Conservation (phyloP, 1,139 yeast species). For the Pichia sp. region DNA sequence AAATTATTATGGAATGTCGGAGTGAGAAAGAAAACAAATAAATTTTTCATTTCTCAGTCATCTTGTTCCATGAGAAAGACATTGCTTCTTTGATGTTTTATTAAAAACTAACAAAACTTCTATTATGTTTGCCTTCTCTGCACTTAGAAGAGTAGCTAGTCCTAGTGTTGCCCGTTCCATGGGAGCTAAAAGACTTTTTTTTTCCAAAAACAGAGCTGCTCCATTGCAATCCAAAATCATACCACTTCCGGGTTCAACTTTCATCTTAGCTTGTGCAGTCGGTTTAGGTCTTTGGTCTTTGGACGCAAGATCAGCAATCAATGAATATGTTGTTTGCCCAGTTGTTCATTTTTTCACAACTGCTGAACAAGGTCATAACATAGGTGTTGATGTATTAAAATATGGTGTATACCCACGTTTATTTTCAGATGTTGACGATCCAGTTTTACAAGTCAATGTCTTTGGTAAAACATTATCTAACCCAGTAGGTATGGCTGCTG, state of each 20-base stretch:
- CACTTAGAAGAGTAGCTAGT: background rate
- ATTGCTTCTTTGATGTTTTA: background rate
- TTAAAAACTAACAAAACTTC: background rate
- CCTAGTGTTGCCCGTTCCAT: background rate
- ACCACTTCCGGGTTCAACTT: conserved; percentile 19
- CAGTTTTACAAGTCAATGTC: conserved; percentile 49
- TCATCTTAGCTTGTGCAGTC: conserved; percentile 22
- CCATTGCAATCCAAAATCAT: conserved; percentile 13
- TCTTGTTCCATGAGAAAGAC: background rate
- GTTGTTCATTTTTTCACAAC: conserved; percentile 61
- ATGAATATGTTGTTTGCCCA: conserved; percentile 78
- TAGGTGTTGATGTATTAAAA: conserved; percentile 67
- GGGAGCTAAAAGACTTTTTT: background rate
- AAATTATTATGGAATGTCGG: too few species aligned
- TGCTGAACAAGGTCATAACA: conserved; percentile 77
- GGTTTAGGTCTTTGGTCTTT: conserved; percentile 31
- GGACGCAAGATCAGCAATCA: conserved; percentile 78
- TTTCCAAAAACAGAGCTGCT: background rate
- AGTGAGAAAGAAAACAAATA: background rate
- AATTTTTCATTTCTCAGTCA: background rate
- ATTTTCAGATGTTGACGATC: conserved; percentile 49
- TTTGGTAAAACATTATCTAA: conserved; percentile 59
- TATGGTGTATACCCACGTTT: conserved; percentile 62
- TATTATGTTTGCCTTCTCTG: background rate
- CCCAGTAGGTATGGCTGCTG: conserved; percentile 94